These are phyloP conservation scores for Neoarthrinium moseri DNA, from an alignment of 2,329 filamentous ascomycete species.

Conservation along the genomic window DNA sequence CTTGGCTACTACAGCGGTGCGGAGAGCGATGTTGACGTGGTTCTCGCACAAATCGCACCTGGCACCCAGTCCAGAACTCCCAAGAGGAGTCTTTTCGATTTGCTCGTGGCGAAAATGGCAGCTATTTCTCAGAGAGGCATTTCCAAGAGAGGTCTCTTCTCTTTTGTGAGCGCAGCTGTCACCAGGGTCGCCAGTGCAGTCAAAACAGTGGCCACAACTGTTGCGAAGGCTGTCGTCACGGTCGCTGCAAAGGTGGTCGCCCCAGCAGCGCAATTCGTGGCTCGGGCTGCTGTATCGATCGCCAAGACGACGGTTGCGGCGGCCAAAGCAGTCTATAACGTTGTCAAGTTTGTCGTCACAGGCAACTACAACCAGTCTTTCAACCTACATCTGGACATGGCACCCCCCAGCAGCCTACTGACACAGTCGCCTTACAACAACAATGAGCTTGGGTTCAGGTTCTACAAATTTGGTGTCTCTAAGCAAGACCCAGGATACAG, in stretches of 20 bases:
- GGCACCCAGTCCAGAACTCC: neutral
- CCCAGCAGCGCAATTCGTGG: neutral
- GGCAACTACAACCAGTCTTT: conserved; percentile 1
- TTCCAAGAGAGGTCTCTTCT: neutral
- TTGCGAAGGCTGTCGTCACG: neutral
- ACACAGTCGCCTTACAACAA: neutral
- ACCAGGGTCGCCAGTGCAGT: neutral
- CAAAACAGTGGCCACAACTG: neutral
- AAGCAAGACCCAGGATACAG: neutral
- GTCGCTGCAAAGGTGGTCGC: neutral
- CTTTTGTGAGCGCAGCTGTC: neutral
- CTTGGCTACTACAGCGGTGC: neutral
- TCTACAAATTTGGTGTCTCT: neutral
- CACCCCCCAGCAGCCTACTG: neutral
- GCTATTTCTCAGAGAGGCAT: neutral
- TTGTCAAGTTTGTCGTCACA: neutral
- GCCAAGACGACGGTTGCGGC: neutral
- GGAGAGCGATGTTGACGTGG: neutral
- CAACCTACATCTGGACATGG: neutral
- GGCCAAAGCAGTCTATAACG: neutral
- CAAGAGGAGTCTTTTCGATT: neutral
- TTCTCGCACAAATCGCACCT: conserved; percentile 1
- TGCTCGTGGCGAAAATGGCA: neutral
- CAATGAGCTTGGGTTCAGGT: conserved; percentile 2
- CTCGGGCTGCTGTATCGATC: neutral